Evolutionary conservation across 2,329 filamentous ascomycete species (phyloP), one percentile per base, ranked within the genome.

Genomic region (Stachybotrys chartarum): DNA sequence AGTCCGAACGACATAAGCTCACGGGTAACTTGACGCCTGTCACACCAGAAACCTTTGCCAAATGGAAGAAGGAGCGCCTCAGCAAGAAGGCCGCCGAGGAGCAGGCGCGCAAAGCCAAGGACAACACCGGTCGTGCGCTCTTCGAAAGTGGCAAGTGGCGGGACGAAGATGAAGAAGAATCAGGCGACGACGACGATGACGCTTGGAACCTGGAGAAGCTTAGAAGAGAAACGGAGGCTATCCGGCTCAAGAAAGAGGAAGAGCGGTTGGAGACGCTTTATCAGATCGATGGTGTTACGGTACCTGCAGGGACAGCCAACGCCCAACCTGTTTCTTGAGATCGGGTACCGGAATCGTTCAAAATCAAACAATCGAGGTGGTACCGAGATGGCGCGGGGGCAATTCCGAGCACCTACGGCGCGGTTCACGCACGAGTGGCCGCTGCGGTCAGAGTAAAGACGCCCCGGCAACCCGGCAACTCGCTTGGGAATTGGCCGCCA

Each of bases 101-200:
- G 62, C 86, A 96, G 74, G 91, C 91, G 51, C 85, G 87, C 68
- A 86, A 88, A 74, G 90, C 91, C 67, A 97, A 96, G 81, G 94
- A 99, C 65, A 93, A 92, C 24, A 99, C 94, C 18, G 94, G 94
- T 66, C 85, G 92, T 75, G 90, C 91, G 7, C 80, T 99, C 74
- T 99, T 99, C 71, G 94, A 99, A 75, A 94, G 91, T 72, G 94
- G 94, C 66, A 92, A 95, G 71, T 99, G 93, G 93, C 79, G 85
- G 58, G 82, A 82, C 30, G 84, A 82, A 0, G 78, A 77, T 3
- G 81, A 81, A 5, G 79, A 81, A 14, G 45, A 14, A 8, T 47
- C 45, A 12, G 24, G 24, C 35, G 84, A 84, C 17, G 85, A 85
- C 11, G 85, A 84, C 14, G 81, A 83, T 47, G 81, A 82, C n/a